Percentiles rank a stretch among this genome's conserved stretches.
Evolutionary conservation across 176 grass and related monocot species (phyloP).

Genomic region (Saccharum officinarum): DNA sequence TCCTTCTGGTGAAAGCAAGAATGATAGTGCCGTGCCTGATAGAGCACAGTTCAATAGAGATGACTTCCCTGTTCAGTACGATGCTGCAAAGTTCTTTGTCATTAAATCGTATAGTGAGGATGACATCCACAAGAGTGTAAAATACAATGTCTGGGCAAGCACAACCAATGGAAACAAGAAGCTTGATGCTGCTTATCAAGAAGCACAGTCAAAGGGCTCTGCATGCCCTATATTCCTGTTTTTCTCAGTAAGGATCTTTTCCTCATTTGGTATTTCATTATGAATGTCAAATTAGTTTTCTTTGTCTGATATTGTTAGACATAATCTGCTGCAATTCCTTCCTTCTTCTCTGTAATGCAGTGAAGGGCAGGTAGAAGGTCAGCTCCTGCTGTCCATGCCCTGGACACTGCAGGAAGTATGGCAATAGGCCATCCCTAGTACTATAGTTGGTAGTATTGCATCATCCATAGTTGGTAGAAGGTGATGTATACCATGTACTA

Average conservation of each 20-base stretch:
- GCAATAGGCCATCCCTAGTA: too few species aligned
- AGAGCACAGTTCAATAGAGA: conserved; percentile 66
- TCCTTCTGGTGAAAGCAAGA: conserved; percentile 52
- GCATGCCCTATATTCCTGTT: conserved; percentile 88
- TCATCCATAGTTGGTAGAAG: too few species aligned
- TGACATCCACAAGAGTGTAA: conserved; percentile 96
- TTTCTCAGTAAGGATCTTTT: conserved; percentile 69
- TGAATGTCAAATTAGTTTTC: background rate
- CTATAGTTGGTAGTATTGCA: too few species aligned
- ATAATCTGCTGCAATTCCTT: too few species aligned
- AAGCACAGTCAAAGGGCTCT: conserved; percentile 79
- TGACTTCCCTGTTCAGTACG: conserved; percentile 71
- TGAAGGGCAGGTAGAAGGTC: too few species aligned
- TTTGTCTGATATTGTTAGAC: conserved; percentile 15
- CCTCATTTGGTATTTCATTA: background rate
- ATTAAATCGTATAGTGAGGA: conserved; percentile 96
- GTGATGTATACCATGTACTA: too few species aligned
- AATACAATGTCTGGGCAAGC: conserved; percentile 95
- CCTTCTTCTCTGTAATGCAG: too few species aligned
- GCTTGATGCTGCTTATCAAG: conserved; percentile 74
- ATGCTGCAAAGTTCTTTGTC: conserved; percentile 88
- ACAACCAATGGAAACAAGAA: conserved; percentile 99
- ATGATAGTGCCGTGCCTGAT: conserved; percentile 50
- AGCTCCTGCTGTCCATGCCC: too few species aligned
- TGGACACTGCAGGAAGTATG: too few species aligned